Base-by-base conservation (phyloP, 2,329 filamentous ascomycete species). In the Alternaria ventricosa region DNA sequence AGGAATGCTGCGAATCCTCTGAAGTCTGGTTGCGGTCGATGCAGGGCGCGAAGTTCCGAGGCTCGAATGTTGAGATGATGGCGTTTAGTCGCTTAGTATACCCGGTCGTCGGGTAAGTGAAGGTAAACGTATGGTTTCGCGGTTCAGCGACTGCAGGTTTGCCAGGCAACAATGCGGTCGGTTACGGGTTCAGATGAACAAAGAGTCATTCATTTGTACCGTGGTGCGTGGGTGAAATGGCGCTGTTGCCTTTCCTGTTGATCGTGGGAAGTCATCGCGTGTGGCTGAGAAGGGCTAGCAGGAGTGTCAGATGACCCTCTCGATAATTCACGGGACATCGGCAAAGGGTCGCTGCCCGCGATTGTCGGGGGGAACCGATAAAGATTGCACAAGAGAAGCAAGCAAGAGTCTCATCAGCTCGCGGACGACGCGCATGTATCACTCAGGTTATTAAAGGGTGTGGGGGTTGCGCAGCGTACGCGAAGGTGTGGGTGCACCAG, bases 281-380 rank as follows among this genome's bases (percentile, higher is more conserved):
- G 63, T 68, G 67, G 65, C 66, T 64, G 56, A 58, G 46, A 53
- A 58, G 65, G 68, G 60, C 64, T 70, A 66, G 64, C 71, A 64
- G 44, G 46, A 43, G 69, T 51, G 68, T 71, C 72, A 73, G 64
- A 67, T 73, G 71, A 73, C 71, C 51, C 64, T 56, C 36, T 63
- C 41, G 61, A 63, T 60, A 60, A 57, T 62, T 61, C 59, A 53
- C 30, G 49, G 22, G 53, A 36, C 15, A 27, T 55, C 53, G 53
- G 53, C 53, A 55, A 44, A 43, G 53, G 36, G 36, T 23, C 33
- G 49, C 23, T 55, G 33, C 33, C 53, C 53, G 30, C 33, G 23
- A 43, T 55, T 28, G 22, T 55, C 53, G 53, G 53, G 36, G 36
- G n/a, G 18, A 15, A 44, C 30, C 53, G 53, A 44, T 20, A 18